Evolutionary conservation across 768 basidiomycete species (phyloP), one percentile per base, ranked within the genome.

Genomic region (Pleurotus tuber-regium): DNA sequence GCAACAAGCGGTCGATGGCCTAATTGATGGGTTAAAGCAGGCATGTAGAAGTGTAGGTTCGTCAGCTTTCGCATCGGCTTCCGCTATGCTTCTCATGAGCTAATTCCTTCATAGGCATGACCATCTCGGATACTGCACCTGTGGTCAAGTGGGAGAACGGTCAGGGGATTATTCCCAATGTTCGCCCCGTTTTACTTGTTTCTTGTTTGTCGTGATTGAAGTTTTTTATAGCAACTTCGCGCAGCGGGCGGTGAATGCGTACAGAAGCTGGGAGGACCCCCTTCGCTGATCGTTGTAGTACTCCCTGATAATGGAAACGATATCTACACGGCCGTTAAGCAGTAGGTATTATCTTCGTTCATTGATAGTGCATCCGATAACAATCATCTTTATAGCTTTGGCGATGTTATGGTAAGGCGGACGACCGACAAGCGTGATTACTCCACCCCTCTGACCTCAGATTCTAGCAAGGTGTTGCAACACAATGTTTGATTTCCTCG

Each of bases 301-400:
- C 72, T 92, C 16, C 90, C 89, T 0, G 86, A 91, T 53, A 79
- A 78, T 1, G 85, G 82, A 1, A 83, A 86, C 31, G 87, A 92
- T 42, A 79, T 89, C 9, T 92, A 92, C 58, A 83, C 77, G 1
- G 80, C 82, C 18, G 78, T 91, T 18, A 92, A 92, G 68, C 84
- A 89, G 89, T 92, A 61, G 54, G 83, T 74, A 14, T 30, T n/a
- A n/a, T n/a, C n/a, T n/a, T n/a, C n/a, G n/a, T 19, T 21, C 51
- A 18, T 41, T 35, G n/a, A 23, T 6, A 2, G 23, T n/a, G n/a
- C 18, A 44, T 0, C 25, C 42, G 21, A 36, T 31, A 14, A 47
- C 25, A 23, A 11, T 53, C 14, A 26, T 46, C 33, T 31, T 14
- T 26, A 1, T 51, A 91, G 89, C 60, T 89, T 89, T 48, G 89